Evolutionary conservation across 768 basidiomycete species (phyloP).

Genomic region (Phlebiopsis flavidoalba): DNA sequence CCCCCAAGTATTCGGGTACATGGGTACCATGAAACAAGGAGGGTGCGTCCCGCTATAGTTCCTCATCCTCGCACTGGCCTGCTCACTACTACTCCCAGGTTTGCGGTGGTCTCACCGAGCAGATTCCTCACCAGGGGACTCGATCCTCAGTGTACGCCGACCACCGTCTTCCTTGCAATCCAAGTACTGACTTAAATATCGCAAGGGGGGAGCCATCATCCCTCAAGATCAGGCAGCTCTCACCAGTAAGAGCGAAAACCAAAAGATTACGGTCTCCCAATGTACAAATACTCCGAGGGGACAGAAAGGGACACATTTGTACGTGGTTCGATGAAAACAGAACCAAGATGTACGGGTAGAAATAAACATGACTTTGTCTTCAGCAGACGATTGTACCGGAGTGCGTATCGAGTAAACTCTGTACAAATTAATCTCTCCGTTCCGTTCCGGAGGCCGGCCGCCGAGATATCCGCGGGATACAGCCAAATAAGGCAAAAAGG

Average conservation of each 20-base stretch:
- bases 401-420: background rate
- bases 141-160: slow-evolving; percentile 64
- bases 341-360: background rate
- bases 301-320: background rate
- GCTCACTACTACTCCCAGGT: slow-evolving; percentile 27
- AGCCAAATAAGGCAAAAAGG: background rate
- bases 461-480: background rate
- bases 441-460: too few relatives aligned
- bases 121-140: slow-evolving; percentile 79
- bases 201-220: slow-evolving; percentile 46
- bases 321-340: background rate
- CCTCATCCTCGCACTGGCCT: slow-evolving; percentile 9
- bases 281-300: background rate
- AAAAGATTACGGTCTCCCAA: background rate
- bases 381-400: too few relatives aligned
- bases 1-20: slow-evolving; percentile 78
- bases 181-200: background rate
- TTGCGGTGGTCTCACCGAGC: slow-evolving; percentile 77
- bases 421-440: background rate
- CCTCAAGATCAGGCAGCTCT: slow-evolving; percentile 38
- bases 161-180: background rate
- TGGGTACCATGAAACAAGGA: slow-evolving; percentile 78
- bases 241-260: slow-evolving; percentile 20
- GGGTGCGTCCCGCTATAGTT: slow-evolving; percentile 21
- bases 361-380: background rate